A percentile compares a stretch with the other conserved stretches of the same genome.
Evolutionary conservation across 306 rosid species (phyloP).

Genomic region (Begonia fuchsioides): DNA sequence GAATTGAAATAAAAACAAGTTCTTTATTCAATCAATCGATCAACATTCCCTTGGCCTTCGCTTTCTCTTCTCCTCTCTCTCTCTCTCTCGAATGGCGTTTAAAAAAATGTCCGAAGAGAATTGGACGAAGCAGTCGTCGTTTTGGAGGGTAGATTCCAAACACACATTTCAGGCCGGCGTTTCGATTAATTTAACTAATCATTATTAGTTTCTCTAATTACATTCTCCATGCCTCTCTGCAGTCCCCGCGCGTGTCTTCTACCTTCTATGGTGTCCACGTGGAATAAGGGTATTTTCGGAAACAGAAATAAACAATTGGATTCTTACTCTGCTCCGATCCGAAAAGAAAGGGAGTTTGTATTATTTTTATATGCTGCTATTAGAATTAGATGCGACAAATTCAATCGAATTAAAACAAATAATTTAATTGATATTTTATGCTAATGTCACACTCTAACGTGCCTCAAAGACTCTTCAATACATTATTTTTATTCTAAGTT

Average conservation of each 20-base stretch:
- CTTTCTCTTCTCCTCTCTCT: constrained; percentile 2
- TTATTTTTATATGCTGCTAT: no score
- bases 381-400: no score
- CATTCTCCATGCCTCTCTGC: background rate
- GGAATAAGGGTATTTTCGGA: background rate
- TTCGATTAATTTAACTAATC: background rate
- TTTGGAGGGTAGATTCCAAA: constrained; percentile 1
- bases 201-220: no score
- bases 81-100: background rate
- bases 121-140: constrained; percentile 4
- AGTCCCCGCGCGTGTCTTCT: background rate
- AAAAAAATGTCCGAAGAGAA: background rate
- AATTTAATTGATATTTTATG: no score
- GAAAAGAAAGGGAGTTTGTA: background rate
- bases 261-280: no score
- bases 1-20: background rate
- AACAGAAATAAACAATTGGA: background rate
- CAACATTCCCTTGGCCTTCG: background rate
- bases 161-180: constrained; percentile 4
- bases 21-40: no score
- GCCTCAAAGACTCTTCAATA: no score
- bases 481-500: no score
- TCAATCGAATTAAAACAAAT: no score
- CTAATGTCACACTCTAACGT: no score
- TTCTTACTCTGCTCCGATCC: background rate